Conservation (phyloP, 2,329 filamentous ascomycete genomes). For the Epichloe elymi region DNA sequence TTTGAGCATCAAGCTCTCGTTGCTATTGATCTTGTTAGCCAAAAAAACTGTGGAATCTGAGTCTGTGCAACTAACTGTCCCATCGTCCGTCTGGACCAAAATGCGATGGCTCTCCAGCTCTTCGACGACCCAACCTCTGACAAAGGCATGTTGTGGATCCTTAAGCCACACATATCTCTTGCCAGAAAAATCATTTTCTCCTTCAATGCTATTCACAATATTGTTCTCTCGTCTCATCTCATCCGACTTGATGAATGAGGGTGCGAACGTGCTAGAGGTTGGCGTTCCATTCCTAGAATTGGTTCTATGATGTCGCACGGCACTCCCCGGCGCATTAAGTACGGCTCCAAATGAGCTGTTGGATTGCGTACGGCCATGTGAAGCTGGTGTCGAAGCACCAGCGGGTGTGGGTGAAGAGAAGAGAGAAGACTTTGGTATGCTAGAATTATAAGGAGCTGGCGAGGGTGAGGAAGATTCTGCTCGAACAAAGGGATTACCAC, state of each 20-base stretch:
- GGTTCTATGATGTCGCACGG: slow-evolving; percentile 29
- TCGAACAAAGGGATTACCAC: slow-evolving; percentile 69
- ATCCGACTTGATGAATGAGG: slow-evolving; percentile 87
- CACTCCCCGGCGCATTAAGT: slow-evolving; percentile 23
- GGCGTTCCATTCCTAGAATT: slow-evolving; percentile 54
- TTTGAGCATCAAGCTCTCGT: slow-evolving; percentile 73
- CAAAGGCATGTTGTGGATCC: slow-evolving; percentile 75
- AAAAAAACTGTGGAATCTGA: neutral
- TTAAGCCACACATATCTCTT: slow-evolving; percentile 97
- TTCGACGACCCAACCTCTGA: slow-evolving; percentile 84
- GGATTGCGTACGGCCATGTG: slow-evolving; percentile 59
- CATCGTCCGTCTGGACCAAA: slow-evolving; percentile 87
- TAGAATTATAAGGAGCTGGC: slow-evolving; percentile 36
- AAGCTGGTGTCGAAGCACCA: slow-evolving; percentile 25
- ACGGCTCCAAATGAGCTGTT: slow-evolving; percentile 36
- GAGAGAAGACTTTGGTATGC: slow-evolving; percentile 63
- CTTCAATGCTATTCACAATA: slow-evolving; percentile 64
- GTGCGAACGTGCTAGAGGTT: slow-evolving; percentile 76
- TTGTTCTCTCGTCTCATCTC: slow-evolving; percentile 50
- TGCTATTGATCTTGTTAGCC: slow-evolving; percentile 40
- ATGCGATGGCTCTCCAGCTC: slow-evolving; percentile 58
- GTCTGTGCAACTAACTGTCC: slow-evolving; percentile 46
- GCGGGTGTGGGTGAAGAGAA: slow-evolving; percentile 44
- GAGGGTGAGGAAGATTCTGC: slow-evolving; percentile 40
- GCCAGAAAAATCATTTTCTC: slow-evolving; percentile 96